These are phyloP conservation scores for Nicotiana knightiana DNA, from an alignment of 257 asterid species.

Conservation along the genomic window DNA sequence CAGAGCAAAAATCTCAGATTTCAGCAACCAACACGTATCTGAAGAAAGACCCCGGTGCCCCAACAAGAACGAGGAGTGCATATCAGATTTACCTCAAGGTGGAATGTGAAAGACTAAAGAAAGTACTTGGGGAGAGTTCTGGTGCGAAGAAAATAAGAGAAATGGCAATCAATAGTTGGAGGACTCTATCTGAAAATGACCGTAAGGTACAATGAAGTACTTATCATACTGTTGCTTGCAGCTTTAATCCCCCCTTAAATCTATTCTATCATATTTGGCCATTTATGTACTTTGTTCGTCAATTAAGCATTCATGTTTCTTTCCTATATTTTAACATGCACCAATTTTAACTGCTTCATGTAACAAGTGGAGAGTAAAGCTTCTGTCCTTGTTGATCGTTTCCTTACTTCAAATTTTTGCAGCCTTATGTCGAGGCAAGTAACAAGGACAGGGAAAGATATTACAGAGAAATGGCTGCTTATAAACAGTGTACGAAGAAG, in stretches of 20 bases:
- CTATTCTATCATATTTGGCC: background rate
- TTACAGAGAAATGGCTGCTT: conserved; percentile 34
- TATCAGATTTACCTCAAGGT: conserved; percentile 50
- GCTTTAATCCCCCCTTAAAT: background rate
- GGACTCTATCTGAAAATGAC: conserved; percentile 37
- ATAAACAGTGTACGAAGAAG: conserved; percentile 17
- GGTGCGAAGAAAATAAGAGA: conserved; percentile 29
- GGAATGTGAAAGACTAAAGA: conserved; percentile 47
- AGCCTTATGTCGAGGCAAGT: conserved; percentile 65
- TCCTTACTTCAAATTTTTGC: conserved; percentile 7
- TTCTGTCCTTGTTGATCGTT: background rate
- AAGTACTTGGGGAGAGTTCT: conserved; percentile 33
- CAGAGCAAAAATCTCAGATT: conserved; percentile 15
- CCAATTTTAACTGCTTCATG: background rate
- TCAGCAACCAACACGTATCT: conserved; percentile 12
- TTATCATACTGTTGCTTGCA: background rate
- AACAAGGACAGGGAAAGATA: conserved; percentile 61
- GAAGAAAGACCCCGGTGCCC: conserved; percentile 26
- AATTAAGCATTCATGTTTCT: background rate
- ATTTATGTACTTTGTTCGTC: background rate
- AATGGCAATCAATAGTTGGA: conserved; percentile 51
- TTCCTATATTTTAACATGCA: background rate
- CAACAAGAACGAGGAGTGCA: conserved; percentile 46
- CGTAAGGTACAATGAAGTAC: conserved; percentile 35
- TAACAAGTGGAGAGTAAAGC: background rate